These are phyloP conservation scores for Pontederia crassipes DNA, from an alignment of 176 grass and related monocot species.

Conservation along the genomic window DNA sequence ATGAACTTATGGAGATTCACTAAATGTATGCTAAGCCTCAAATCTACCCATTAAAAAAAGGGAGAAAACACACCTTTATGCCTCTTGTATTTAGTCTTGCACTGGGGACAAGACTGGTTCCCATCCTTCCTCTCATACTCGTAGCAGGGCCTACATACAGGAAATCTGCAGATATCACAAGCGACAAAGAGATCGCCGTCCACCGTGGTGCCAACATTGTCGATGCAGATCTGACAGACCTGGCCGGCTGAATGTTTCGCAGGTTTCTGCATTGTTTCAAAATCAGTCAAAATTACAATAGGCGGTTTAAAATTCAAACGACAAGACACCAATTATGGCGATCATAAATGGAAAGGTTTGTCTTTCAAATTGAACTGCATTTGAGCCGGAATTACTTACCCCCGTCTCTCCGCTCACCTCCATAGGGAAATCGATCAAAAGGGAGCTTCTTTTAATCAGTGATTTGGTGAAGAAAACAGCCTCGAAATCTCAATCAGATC, in stretches of 20 bases:
- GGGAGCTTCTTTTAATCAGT: no score
- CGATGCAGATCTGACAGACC: conserved; percentile 25
- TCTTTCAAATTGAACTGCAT: no score
- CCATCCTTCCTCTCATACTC: conserved; percentile 30
- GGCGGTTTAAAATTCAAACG: not conserved
- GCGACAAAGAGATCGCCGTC: conserved; percentile 25
- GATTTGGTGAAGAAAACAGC: no score
- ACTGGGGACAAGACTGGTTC: conserved; percentile 24
- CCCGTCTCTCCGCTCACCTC: conserved; percentile 20
- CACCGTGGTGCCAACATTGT: conserved; percentile 9
- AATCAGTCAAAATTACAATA: not conserved
- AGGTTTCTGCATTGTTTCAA: conserved; percentile 11
- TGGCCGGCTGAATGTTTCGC: conserved; percentile 13
- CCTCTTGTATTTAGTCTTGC: conserved; percentile 29
- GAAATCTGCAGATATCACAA: conserved; percentile 20
- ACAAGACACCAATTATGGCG: not conserved
- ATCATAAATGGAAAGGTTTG: not conserved
- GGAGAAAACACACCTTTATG: conserved; percentile 18
- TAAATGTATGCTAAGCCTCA: not conserved
- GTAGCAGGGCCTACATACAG: conserved; percentile 25
- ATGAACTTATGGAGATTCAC: no score
- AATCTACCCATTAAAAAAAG: not conserved
- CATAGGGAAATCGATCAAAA: conserved; percentile 16
- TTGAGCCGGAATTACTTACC: conserved; percentile 23
- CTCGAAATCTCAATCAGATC: no score